These are phyloP conservation scores for Cornus suecica DNA, from an alignment of 148 eudicot genomes.

Conservation along the genomic window DNA sequence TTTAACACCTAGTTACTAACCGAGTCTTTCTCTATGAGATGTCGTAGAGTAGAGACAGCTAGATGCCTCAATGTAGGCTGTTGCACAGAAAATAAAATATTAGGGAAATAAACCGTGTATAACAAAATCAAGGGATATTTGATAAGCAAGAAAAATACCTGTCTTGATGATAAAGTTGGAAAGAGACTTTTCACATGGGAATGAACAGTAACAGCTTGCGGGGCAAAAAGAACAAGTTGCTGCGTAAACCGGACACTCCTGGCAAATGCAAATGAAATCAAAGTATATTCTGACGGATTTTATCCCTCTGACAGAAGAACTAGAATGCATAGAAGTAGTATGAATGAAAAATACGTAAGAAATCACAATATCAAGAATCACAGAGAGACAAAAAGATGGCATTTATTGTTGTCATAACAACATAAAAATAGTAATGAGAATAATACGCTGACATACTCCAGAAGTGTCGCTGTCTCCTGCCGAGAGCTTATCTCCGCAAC, in stretches of 20 bases:
- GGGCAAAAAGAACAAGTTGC: slow-evolving; percentile 96
- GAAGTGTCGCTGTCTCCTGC: slow-evolving; percentile 84
- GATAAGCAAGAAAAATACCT: slow-evolving; percentile 41
- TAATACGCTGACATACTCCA: slow-evolving; percentile 59
- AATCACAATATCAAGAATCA: slow-evolving; percentile 10
- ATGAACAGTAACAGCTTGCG: slow-evolving; percentile 93
- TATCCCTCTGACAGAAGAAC: neutral
- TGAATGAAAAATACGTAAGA: slow-evolving; percentile 1
- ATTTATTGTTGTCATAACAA: slow-evolving; percentile 1
- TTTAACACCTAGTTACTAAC: slow-evolving; percentile 40
- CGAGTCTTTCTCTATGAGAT: slow-evolving; percentile 97
- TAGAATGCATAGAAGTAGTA: neutral
- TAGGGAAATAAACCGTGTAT: neutral
- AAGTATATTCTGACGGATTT: neutral
- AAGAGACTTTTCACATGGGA: slow-evolving; percentile 88
- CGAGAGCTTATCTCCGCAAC: slow-evolving; percentile 91
- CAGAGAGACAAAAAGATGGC: neutral
- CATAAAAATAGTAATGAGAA: slow-evolving; percentile 14
- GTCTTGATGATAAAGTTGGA: slow-evolving; percentile 92
- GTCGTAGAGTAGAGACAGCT: slow-evolving; percentile 88
- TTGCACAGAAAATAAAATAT: slow-evolving; percentile 23
- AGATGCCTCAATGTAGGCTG: slow-evolving; percentile 95
- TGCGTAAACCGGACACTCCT: slow-evolving; percentile 96
- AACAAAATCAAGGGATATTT: neutral
- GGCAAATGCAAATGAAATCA: slow-evolving; percentile 5